Conservation (phyloP, 208 protist species). For the Zelonia costaricensis region DNA sequence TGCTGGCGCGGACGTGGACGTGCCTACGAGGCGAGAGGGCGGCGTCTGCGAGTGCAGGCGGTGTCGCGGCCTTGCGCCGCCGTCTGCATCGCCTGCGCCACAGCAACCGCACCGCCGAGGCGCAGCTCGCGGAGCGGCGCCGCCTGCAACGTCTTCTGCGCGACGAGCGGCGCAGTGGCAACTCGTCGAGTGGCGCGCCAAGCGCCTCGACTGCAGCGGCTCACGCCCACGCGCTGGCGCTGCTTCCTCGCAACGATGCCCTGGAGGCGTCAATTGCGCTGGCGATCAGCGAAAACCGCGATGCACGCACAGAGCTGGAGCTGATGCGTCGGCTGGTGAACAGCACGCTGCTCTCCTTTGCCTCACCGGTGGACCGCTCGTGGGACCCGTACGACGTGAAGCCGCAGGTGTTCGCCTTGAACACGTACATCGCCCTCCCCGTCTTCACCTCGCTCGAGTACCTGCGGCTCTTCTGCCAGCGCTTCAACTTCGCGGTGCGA, state of each 20-base stretch:
- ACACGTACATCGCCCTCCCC: conserved; percentile 84
- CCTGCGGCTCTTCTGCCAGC: conserved; percentile 69
- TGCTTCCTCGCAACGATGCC: conserved; percentile 68
- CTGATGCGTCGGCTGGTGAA: conserved; percentile 76
- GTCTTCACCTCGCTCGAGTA: conserved; percentile 86
- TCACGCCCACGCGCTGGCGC: conserved; percentile 10
- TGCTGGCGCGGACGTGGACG: no score
- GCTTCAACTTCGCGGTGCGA: conserved; percentile 65
- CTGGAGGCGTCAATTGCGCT: conserved; percentile 83
- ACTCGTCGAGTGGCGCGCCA: not conserved
- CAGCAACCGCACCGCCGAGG: conserved; percentile 23
- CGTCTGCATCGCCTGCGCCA: conserved; percentile 30
- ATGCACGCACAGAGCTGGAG: conserved; percentile 82
- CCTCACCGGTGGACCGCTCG: conserved; percentile 56
- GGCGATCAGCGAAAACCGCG: conserved; percentile 68
- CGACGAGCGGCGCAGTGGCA: conserved; percentile 2
- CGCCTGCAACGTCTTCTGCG: conserved; percentile 26
- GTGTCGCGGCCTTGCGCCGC: no score
- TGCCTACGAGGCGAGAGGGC: no score
- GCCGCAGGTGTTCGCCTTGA: conserved; percentile 87
- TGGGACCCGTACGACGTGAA: conserved; percentile 91
- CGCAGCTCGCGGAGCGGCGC: conserved; percentile 34
- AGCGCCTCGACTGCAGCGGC: conserved; percentile 6
- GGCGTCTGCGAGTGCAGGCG: no score
- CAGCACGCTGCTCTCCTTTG: conserved; percentile 76